Percentiles rank a stretch among this genome's conserved stretches.
Evolutionary conservation across 768 basidiomycete genomes (phyloP).

Genomic region (Russula sp.): DNA sequence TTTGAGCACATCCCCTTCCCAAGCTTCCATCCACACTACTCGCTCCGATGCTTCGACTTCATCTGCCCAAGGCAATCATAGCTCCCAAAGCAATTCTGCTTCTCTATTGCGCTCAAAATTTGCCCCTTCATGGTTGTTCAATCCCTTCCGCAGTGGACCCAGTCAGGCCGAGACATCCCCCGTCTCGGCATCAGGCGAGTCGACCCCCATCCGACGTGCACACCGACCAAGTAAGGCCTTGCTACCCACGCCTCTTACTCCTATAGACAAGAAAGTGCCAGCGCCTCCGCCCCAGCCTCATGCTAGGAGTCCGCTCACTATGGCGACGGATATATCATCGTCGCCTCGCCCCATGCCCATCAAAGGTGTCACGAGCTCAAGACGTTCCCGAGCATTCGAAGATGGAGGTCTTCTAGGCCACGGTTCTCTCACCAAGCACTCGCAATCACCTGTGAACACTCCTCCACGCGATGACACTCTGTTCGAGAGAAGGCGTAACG

Average conservation of each 20-base stretch:
- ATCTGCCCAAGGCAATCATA: slow-evolving; percentile 22
- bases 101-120: slow-evolving; percentile 48
- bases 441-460: slow-evolving; percentile 59
- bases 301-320: not conserved
- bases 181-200: slow-evolving; percentile 43
- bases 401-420: slow-evolving; percentile 43
- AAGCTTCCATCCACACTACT: slow-evolving; percentile 54
- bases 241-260: not conserved
- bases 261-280: not conserved
- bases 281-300: not conserved
- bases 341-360: slow-evolving; percentile 39
- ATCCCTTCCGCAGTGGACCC: slow-evolving; percentile 57
- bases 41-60: slow-evolving; percentile 41
- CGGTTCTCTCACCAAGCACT: slow-evolving; percentile 34
- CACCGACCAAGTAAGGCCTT: slow-evolving; percentile 23
- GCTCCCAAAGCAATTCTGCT: slow-evolving; percentile 4
- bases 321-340: slow-evolving; percentile 22
- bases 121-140: slow-evolving; percentile 73
- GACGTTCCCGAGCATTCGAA: slow-evolving; percentile 49
- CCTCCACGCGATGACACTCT: slow-evolving; percentile 63
- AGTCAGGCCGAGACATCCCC: slow-evolving; percentile 58
- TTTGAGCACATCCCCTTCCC: slow-evolving; percentile 57
- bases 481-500: slow-evolving; percentile 49
- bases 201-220: slow-evolving; percentile 24
- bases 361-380: slow-evolving; percentile 22